Evolutionary conservation across 768 basidiomycete genomes (phyloP).

Genomic region (Phylloporus sp.): DNA sequence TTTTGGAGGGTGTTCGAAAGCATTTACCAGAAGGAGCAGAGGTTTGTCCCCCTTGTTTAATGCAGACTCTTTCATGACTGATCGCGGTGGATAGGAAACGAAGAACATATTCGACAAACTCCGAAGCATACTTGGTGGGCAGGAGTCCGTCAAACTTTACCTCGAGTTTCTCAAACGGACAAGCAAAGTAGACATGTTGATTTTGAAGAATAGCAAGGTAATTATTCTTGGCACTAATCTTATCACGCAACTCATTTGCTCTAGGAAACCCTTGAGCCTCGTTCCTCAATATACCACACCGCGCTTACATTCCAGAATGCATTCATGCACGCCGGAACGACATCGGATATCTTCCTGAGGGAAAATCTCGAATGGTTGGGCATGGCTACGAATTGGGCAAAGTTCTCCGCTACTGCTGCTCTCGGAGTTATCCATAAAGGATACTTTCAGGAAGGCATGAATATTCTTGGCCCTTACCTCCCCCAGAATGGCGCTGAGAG

Average conservation of each 20-base stretch:
- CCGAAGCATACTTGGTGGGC: slow-evolving; percentile 81
- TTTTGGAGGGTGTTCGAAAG: slow-evolving; percentile 70
- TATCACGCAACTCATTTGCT: slow-evolving; percentile 5
- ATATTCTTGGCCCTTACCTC: slow-evolving; percentile 90
- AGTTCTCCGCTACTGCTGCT: slow-evolving; percentile 95
- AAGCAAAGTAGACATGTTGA: slow-evolving; percentile 87
- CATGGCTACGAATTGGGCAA: slow-evolving; percentile 95
- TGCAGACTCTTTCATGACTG: slow-evolving; percentile 5
- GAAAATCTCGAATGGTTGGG: slow-evolving; percentile 97
- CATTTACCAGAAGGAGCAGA: slow-evolving; percentile 65
- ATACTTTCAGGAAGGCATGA: slow-evolving; percentile 89
- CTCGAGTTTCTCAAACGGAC: slow-evolving; percentile 94
- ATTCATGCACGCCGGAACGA: slow-evolving; percentile 97
- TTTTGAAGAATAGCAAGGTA: slow-evolving; percentile 92
- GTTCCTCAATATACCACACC: slow-evolving; percentile 96
- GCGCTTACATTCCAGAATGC: slow-evolving; percentile 96
- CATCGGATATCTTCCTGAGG: slow-evolving; percentile 88
- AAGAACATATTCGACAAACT: slow-evolving; percentile 69
- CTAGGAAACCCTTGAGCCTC: slow-evolving; percentile 86
- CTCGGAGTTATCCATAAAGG: slow-evolving; percentile 98
- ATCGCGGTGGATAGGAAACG: slow-evolving; percentile 42
- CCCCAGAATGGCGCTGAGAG: slow-evolving; percentile 76
- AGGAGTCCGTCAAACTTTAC: slow-evolving; percentile 88
- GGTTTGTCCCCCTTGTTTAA: slow-evolving; percentile 35
- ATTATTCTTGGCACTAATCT: neutral